Evolutionary conservation across 2,329 filamentous ascomycete species (phyloP), one percentile per base, ranked within the genome.

Genomic region (Aspergillus transmontanensis): DNA sequence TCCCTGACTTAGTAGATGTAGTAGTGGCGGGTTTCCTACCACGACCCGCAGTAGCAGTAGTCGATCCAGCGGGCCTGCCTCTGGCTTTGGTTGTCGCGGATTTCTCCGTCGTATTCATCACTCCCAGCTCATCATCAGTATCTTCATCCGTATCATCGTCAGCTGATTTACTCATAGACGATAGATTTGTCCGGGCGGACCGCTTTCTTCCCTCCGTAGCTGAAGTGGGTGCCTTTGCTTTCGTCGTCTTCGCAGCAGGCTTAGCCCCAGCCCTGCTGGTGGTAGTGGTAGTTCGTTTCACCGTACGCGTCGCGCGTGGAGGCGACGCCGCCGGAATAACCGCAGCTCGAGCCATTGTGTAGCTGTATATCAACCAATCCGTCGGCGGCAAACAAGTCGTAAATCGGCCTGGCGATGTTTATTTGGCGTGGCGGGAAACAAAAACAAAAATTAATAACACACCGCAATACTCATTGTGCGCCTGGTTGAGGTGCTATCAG

Each of bases 121-220:
- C 58, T 4, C 64, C 68, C 30, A 73, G 64, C 45, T 73, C 71
- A 62, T 73, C 71, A 41, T 73, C 70, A n/a, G 68, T 69, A n/a
- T 64, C 65, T 12, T 67, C 68, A n/a, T 70, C 70, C 12, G 67
- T 59, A 26, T 62, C 65, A 26, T 66, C 63, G 2, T 70, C 63
- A 3, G 58, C 51, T 6, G 46, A 50, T 14, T 43, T 58, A 46
- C 57, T 45, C 30, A 46, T 43, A 5, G 67, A 50, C 36, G 58
- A 50, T 12, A 60, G 46, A 11, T 58, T 60, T 6, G 60, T 56
- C 28, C 67, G 63, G 6, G 54, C 57, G 16, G 54, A 57, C 28
- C 64, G 51, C 53, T 65, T 69, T 34, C 57, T 62, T 2, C 63
- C 54, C 32, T 66, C 66, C 3, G 65, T 64, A 3, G 67, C 61